Evolutionary conservation across 2,329 filamentous ascomycete genomes (phyloP).

Genomic region (Elsinoe arachidis): DNA sequence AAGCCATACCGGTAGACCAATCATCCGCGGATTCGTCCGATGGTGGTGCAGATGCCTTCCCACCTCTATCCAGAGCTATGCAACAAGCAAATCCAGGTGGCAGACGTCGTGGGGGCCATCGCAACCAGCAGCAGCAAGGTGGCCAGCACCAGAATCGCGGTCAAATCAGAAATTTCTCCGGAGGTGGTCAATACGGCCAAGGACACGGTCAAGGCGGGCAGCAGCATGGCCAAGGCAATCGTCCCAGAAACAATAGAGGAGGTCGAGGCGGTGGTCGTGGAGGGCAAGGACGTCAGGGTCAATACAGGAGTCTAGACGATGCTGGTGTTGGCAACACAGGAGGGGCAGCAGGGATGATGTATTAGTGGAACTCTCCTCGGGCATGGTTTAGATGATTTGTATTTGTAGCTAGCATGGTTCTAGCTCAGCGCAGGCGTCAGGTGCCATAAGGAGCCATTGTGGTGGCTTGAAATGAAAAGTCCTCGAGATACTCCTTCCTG

Average conservation of each 20-base stretch:
- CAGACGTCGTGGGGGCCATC: constrained; percentile 23
- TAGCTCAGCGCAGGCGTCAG: background rate
- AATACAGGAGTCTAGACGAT: constrained; percentile 39
- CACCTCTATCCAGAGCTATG: constrained; percentile 18
- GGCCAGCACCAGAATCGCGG: constrained; percentile 24
- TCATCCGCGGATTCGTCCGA: constrained; percentile 7
- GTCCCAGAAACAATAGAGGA: constrained; percentile 41
- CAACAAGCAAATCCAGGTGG: constrained; percentile 21
- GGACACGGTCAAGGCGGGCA: constrained; percentile 33
- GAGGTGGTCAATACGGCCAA: constrained; percentile 28
- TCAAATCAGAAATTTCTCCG: constrained; percentile 29
- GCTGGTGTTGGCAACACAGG: constrained; percentile 26
- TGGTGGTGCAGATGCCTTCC: background rate
- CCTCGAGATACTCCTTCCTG: too few relatives aligned
- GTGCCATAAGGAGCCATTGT: background rate
- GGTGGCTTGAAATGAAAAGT: too few relatives aligned
- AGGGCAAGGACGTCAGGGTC: constrained; percentile 21
- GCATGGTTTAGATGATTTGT: background rate
- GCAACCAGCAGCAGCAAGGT: constrained; percentile 16
- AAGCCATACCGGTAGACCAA: background rate
- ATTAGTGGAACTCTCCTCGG: constrained; percentile 18
- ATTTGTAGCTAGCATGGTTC: background rate
- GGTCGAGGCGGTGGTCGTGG: constrained; percentile 19
- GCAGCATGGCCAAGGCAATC: constrained; percentile 29
- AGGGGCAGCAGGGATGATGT: constrained; percentile 27